Base-by-base conservation (phyloP, 352 stramenopile genomes). In the Globisporangium okanoganense region DNA sequence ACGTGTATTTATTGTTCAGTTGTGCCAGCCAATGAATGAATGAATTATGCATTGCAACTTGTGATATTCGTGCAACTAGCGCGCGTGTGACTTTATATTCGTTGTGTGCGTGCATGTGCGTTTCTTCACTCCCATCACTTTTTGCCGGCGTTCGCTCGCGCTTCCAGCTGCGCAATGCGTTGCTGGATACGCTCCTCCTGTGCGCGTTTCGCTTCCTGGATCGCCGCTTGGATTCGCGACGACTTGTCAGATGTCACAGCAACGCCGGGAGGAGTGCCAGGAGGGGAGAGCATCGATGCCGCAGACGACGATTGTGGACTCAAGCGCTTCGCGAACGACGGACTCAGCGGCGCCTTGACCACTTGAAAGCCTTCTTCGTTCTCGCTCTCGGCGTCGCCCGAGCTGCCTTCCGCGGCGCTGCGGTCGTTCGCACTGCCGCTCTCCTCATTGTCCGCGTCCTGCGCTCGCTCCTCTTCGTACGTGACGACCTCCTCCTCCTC, bases 161-260 rank as follows among this genome's bases (percentile, higher is more conserved):
- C 54, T 8, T 62, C 52, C 20, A 93, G 77, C 50, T 86, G 78
- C 1, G 79, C 72, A 64, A 93, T 87, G 22, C 83, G 83, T 41
- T 72, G 65, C 53, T 87, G 62, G 18, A 90, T 73, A 22, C 81
- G 81, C 29, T 78, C 67, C 33, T 86, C 64, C 64, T 91, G 81
- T 7, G 66, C 69, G 43, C 64, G 77, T 9, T 69, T 74, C 14
- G 78, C 79, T 33, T 81, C 62, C 35, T 66, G 66, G 50, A 90
- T 89, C 44, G 83, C 83, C 48, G 73, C 58, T 1, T 75, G 72
- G 27, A 92, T 79, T 29, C 70, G 62, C 31, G 72, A 78, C 40
- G 79, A 83, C 43, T 72, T 72, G 12, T 66, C 62, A 14, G 66
- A 68, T 9, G 69, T 72, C 56, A 74, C 43, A 3, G 82, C 70